Percentiles rank a stretch among this genome's conserved stretches.
These are phyloP conservation scores for Diaporthe batatas DNA, from an alignment of 2,329 filamentous ascomycete genomes.

Conservation along the genomic window DNA sequence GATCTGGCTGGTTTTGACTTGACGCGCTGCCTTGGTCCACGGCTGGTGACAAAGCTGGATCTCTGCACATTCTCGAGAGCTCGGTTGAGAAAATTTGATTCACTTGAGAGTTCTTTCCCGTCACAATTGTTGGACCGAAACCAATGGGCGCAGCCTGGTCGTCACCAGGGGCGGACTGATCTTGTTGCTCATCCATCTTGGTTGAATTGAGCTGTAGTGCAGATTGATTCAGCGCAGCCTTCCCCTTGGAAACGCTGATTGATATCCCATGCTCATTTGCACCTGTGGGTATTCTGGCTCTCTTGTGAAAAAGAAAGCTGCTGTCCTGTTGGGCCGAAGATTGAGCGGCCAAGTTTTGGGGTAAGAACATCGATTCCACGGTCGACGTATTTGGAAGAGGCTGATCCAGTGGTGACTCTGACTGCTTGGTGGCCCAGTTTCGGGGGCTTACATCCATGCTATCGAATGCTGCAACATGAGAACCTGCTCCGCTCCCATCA, in stretches of 20 bases:
- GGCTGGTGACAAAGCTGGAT: background rate
- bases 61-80: background rate
- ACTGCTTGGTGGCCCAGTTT: background rate
- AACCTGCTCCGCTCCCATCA: background rate
- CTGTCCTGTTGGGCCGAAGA: conserved; percentile 48
- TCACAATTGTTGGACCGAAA: background rate
- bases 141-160: background rate
- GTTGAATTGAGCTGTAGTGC: background rate
- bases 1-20: background rate
- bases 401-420: background rate
- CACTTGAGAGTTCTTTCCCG: background rate
- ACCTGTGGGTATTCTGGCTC: conserved; percentile 12
- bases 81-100: background rate
- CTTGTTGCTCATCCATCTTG: background rate
- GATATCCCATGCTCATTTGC: background rate
- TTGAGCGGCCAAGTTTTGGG: background rate
- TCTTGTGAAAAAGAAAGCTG: conserved; percentile 52
- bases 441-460: background rate
- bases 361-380: background rate
- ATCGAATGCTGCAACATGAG: background rate
- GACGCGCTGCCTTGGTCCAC: background rate
- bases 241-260: background rate
- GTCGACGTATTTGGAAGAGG: background rate
- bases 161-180: background rate
- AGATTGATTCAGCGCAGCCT: background rate